Evolutionary conservation across 176 grass and related monocot genomes (phyloP).

Genomic region (Elaeis guineensis): DNA sequence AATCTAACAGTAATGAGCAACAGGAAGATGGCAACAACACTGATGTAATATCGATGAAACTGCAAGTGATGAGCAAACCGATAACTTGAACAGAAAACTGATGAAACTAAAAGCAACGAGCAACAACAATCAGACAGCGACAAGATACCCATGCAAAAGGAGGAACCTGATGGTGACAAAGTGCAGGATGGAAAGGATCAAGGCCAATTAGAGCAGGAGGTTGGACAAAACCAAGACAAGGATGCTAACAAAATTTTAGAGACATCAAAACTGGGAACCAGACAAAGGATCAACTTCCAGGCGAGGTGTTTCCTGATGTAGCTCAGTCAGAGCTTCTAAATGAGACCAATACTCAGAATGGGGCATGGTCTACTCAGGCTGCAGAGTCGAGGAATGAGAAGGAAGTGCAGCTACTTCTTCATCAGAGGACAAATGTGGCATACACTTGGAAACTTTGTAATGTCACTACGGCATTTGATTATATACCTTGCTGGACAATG

Average conservation of each 20-base stretch:
- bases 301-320: conserved; percentile 43
- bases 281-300: not conserved
- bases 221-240: conserved; percentile 1
- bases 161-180: conserved; percentile 2
- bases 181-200: not conserved
- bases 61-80: not conserved
- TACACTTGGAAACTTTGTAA: conserved; percentile 70
- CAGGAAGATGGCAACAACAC: conserved; percentile 14
- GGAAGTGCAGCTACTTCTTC: conserved; percentile 24
- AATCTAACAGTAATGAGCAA: conserved; percentile 5
- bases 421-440: not conserved
- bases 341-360: conserved; percentile 58
- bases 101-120: too few species aligned
- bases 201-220: not conserved
- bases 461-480: conserved; percentile 56
- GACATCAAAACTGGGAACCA: not conserved
- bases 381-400: conserved; percentile 68
- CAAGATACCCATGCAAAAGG: too few species aligned
- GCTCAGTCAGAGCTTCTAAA: conserved; percentile 57
- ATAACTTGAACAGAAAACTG: not conserved
- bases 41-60: not conserved
- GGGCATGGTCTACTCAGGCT: conserved; percentile 79
- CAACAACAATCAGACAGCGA: too few species aligned
- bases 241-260: not conserved
- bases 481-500: conserved; percentile 97